Evolutionary conservation across 352 stramenopile species (phyloP).

Genomic region (Pythium rhizo-oryzae): DNA sequence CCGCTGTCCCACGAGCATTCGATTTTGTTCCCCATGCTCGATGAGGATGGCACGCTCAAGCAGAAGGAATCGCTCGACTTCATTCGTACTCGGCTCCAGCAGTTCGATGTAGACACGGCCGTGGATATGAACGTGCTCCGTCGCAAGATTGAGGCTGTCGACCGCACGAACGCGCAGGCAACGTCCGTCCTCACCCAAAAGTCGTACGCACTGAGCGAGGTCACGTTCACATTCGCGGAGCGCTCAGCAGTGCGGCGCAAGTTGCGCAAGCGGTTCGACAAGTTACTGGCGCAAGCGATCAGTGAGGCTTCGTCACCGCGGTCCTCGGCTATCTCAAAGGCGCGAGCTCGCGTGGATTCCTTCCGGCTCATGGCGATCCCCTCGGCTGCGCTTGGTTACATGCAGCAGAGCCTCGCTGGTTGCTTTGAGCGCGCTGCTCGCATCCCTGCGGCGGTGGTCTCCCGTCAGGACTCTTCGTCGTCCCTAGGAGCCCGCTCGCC

Average conservation of each 20-base stretch:
- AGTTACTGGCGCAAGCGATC: slow-evolving; percentile 46
- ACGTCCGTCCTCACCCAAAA: slow-evolving; percentile 52
- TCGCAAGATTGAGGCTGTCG: slow-evolving; percentile 74
- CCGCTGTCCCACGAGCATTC: slow-evolving; percentile 64
- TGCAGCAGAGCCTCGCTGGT: slow-evolving; percentile 59
- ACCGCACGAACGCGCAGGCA: slow-evolving; percentile 56
- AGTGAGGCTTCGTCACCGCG: slow-evolving; percentile 46
- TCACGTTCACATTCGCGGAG: slow-evolving; percentile 70
- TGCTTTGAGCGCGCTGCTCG: slow-evolving; percentile 60
- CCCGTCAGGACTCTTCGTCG: slow-evolving; percentile 17
- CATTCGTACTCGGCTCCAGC: slow-evolving; percentile 63
- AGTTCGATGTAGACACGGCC: slow-evolving; percentile 67
- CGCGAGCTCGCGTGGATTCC: slow-evolving; percentile 12
- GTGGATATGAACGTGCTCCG: slow-evolving; percentile 71
- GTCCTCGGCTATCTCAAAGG: slow-evolving; percentile 31
- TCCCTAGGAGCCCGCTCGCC: slow-evolving; percentile 17
- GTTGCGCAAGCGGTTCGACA: slow-evolving; percentile 51
- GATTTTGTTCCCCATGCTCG: slow-evolving; percentile 73
- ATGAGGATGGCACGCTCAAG: slow-evolving; percentile 38
- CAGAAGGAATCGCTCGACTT: slow-evolving; percentile 48
- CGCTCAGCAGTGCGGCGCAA: slow-evolving; percentile 43
- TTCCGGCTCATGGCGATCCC: slow-evolving; percentile 17
- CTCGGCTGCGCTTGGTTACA: slow-evolving; percentile 46
- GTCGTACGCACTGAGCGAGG: slow-evolving; percentile 68
- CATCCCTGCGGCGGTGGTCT: slow-evolving; percentile 26